These are phyloP conservation scores for Podaxis sp. DNA, from an alignment of 768 basidiomycete species.

Conservation along the genomic window DNA sequence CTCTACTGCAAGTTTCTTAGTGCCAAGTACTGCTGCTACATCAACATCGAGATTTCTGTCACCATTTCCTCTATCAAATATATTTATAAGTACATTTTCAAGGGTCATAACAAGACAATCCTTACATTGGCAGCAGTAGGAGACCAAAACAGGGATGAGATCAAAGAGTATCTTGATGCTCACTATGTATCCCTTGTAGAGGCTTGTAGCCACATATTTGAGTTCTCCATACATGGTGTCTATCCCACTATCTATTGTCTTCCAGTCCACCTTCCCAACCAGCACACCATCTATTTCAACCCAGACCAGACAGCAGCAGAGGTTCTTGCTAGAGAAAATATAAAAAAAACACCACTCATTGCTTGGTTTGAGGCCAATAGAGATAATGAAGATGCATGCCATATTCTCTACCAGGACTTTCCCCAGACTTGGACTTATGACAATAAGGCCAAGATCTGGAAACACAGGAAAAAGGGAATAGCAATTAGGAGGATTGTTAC, in stretches of 20 bases:
- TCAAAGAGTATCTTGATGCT: conserved; percentile 32
- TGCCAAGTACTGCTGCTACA: conserved; percentile 40
- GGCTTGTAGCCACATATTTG: conserved; percentile 33
- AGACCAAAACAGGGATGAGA: conserved; percentile 34
- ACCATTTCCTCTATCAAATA: conserved; percentile 43
- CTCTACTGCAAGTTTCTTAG: conserved; percentile 36
- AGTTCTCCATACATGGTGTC: conserved; percentile 31
- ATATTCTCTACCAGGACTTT: conserved; percentile 35
- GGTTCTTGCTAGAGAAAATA: conserved; percentile 17
- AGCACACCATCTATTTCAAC: conserved; percentile 38
- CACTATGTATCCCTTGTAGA: conserved; percentile 36
- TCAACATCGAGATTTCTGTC: conserved; percentile 44
- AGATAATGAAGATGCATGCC: conserved; percentile 10
- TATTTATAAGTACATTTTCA: conserved; percentile 48
- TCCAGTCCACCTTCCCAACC: conserved; percentile 38
- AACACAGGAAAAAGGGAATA: conserved; percentile 21
- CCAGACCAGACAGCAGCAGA: conserved; percentile 24
- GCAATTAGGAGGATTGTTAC: conserved; percentile 30
- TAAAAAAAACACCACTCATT: conserved; percentile 24
- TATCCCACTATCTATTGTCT: conserved; percentile 39
- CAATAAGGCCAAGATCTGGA: conserved; percentile 25
- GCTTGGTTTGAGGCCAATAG: conserved; percentile 32
- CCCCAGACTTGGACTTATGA: conserved; percentile 21
- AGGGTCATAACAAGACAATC: conserved; percentile 41
- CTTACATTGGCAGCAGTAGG: conserved; percentile 25